phyloP scores from a whole-genome alignment of 148 eudicot species.

The Cornus kousa region DNA sequence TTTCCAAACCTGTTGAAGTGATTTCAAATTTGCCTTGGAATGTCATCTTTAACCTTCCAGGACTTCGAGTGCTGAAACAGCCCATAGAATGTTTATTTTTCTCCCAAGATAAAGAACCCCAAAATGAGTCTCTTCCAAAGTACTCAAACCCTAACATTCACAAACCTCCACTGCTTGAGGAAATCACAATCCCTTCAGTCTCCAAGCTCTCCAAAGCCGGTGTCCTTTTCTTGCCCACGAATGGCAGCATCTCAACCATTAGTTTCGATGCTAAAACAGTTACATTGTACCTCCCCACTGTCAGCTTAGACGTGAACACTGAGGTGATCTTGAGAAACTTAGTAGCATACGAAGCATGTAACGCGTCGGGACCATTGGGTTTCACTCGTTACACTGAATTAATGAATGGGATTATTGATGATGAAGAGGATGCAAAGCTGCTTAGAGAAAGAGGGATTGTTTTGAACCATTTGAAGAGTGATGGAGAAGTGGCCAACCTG shows the following conservation, averaged over 20 bases:
- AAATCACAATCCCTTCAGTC: slow-evolving; percentile 42
- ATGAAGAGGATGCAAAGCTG: slow-evolving; percentile 20
- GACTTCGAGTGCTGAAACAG: too few relatives aligned
- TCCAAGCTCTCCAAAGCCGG: slow-evolving; percentile 20
- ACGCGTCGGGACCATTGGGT: slow-evolving; percentile 10
- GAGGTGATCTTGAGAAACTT: slow-evolving; percentile 33
- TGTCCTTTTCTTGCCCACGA: slow-evolving; percentile 19
- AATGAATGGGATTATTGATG: slow-evolving; percentile 41
- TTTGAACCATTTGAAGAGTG: slow-evolving; percentile 4
- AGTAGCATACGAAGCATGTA: slow-evolving; percentile 26
- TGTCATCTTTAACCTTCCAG: too few relatives aligned
- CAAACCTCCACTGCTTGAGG: slow-evolving; percentile 15
- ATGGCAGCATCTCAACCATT: slow-evolving; percentile 22
- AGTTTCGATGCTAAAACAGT: slow-evolving; percentile 17
- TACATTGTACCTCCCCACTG: slow-evolving; percentile 22
- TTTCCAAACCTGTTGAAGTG: too few relatives aligned
- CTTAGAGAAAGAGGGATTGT: slow-evolving; percentile 23
- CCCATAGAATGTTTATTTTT: too few relatives aligned
- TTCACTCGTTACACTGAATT: slow-evolving; percentile 38
- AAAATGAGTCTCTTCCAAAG: slow-evolving; percentile 9
- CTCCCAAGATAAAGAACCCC: slow-evolving; percentile 9
- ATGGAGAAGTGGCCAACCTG: slow-evolving; percentile 3
- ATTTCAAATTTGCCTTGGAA: too few relatives aligned
- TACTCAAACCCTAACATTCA: background rate
- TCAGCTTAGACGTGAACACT: slow-evolving; percentile 19